Percentiles rank a stretch among this genome's conserved stretches.
These are phyloP conservation scores for Plasmodium gonderi DNA, from an alignment of 169 alveolate genomes.

Conservation along the genomic window DNA sequence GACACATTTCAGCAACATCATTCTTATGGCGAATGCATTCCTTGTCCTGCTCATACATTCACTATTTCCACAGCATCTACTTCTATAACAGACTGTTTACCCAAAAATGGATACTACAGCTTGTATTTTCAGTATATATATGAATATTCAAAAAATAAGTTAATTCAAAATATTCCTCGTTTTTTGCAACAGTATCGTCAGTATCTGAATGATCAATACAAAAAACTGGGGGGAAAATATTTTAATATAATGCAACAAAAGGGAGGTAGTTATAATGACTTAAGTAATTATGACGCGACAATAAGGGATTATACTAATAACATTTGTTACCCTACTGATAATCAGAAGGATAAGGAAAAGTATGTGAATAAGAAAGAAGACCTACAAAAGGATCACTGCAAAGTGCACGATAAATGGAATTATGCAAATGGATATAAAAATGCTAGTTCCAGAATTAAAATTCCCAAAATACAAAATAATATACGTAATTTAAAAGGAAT, in stretches of 20 bases:
- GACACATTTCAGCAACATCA: conserved; percentile 81
- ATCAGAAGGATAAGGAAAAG: neutral
- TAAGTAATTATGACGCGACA: neutral
- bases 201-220: conserved; percentile 18
- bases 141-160: neutral
- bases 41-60: conserved; percentile 82
- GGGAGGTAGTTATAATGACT: neutral
- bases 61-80: conserved; percentile 75
- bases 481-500: conserved; percentile 35
- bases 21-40: conserved; percentile 77
- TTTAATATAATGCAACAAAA: neutral
- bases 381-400: neutral
- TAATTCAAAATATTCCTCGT: conserved; percentile 7
- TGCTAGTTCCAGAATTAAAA: neutral
- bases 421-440: neutral
- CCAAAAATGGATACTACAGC: conserved; percentile 79
- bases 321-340: neutral
- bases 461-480: conserved; percentile 30
- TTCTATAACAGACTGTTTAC: conserved; percentile 77
- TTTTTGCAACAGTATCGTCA: conserved; percentile 44
- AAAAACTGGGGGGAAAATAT: neutral
- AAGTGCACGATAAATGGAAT: neutral
- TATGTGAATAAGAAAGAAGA: neutral
- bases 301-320: neutral
- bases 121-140: conserved; percentile 25